Evolutionary conservation across 768 basidiomycete genomes (phyloP).

Genomic region (Infundibulicybe gibba): DNA sequence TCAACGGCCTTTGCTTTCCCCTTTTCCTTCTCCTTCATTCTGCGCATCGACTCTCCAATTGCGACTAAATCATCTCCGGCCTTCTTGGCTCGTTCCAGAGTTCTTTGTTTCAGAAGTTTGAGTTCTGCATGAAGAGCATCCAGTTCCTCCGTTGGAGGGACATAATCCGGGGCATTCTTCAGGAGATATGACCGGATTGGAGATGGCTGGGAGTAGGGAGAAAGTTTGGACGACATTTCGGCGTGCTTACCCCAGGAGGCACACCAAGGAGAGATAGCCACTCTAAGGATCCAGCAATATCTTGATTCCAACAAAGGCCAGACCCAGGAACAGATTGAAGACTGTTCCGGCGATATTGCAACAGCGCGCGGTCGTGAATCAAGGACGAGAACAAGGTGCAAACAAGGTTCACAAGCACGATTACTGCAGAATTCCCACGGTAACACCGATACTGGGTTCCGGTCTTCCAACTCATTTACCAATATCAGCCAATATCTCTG

Average conservation of each 20-base stretch:
- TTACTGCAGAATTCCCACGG: constrained; percentile 11
- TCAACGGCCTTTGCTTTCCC: constrained; percentile 71
- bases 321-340: constrained; percentile 6
- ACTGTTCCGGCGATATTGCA: constrained; percentile 12
- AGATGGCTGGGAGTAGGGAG: constrained; percentile 43
- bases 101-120: constrained; percentile 43
- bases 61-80: constrained; percentile 71
- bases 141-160: constrained; percentile 74
- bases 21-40: constrained; percentile 73
- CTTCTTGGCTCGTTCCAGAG: constrained; percentile 65
- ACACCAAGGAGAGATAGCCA: constrained; percentile 1
- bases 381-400: constrained; percentile 34
- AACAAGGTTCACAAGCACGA: constrained; percentile 24
- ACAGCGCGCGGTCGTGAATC: constrained; percentile 21
- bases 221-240: constrained; percentile 62
- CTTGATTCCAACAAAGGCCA: constrained; percentile 9
- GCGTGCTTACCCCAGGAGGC: constrained; percentile 9
- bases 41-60: constrained; percentile 74
- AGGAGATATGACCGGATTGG: constrained; percentile 56
- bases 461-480: neutral
- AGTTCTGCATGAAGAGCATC: constrained; percentile 64
- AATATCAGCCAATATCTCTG: neutral
- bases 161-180: constrained; percentile 57
- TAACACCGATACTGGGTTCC: constrained; percentile 8
- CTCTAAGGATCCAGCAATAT: constrained; percentile 7